Evolutionary conservation across 371 early-diverging fungal species (phyloP).

Genomic region (Choanephora cucurbitarum): DNA sequence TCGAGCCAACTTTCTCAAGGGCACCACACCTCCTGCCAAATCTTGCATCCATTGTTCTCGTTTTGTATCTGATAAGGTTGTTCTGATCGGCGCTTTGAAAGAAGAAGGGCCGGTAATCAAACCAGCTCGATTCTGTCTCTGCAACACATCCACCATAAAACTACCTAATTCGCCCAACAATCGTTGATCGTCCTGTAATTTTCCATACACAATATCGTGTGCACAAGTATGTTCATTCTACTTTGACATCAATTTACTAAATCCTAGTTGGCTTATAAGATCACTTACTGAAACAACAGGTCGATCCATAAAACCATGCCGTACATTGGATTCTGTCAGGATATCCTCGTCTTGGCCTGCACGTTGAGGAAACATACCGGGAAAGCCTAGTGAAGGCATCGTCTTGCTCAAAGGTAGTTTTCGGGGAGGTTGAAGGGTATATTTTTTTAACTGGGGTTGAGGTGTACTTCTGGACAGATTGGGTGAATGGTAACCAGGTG

Average conservation of each 20-base stretch:
- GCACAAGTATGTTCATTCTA: constrained; percentile 56
- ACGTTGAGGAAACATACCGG: constrained; percentile 72
- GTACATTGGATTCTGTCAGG: constrained; percentile 67
- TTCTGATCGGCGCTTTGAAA: constrained; percentile 60
- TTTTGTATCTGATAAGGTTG: constrained; percentile 56
- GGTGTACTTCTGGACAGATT: constrained; percentile 32
- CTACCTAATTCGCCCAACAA: constrained; percentile 52
- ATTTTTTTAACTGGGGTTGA: constrained; percentile 44
- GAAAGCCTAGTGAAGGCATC: constrained; percentile 57
- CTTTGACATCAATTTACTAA: too few species aligned
- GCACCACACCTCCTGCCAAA: constrained; percentile 52
- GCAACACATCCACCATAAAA: constrained; percentile 63
- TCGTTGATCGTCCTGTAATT: constrained; percentile 54
- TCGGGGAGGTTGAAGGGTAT: constrained; percentile 54
- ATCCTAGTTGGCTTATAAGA: too few species aligned
- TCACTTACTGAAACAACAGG: constrained; percentile 55
- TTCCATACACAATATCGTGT: constrained; percentile 53
- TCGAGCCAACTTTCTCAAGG: constrained; percentile 58
- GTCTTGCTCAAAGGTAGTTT: constrained; percentile 48
- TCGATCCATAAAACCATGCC: constrained; percentile 69
- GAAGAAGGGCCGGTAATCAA: constrained; percentile 54
- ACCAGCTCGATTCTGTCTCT: constrained; percentile 52
- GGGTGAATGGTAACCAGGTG: constrained; percentile 52
- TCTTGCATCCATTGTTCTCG: constrained; percentile 67
- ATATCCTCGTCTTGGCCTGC: constrained; percentile 63